Conservation (phyloP, 1,284 basidiomycete species). For the Boletus sp. region DNA sequence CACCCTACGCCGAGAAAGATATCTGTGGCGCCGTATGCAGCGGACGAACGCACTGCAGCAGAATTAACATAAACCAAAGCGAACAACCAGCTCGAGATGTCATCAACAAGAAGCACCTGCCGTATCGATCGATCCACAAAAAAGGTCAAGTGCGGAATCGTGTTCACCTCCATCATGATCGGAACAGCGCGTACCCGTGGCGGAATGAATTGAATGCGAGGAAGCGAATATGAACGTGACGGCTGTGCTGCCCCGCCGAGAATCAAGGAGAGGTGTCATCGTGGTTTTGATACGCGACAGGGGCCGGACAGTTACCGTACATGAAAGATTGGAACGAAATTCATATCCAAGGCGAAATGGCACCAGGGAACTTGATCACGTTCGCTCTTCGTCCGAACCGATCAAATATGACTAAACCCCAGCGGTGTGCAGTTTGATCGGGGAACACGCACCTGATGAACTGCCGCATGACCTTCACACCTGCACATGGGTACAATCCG, state of each 20-base stretch:
- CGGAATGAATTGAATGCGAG: slow-evolving; percentile 32
- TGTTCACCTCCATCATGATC: background rate
- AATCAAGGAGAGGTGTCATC: background rate
- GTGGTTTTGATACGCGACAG: slow-evolving; percentile 43
- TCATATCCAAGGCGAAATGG: background rate
- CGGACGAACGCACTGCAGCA: slow-evolving; percentile 34
- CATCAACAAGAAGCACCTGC: slow-evolving; percentile 35
- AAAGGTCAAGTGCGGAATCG: background rate
- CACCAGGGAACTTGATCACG: slow-evolving; percentile 30
- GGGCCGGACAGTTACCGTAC: slow-evolving; percentile 30
- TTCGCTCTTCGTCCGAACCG: slow-evolving; percentile 18
- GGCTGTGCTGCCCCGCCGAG: slow-evolving; percentile 31
- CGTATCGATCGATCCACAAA: slow-evolving; percentile 39
- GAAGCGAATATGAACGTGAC: slow-evolving; percentile 44
- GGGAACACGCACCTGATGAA: slow-evolving; percentile 36
- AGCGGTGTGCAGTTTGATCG: background rate
- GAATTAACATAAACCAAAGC: slow-evolving; percentile 37
- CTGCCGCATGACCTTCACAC: slow-evolving; percentile 12
- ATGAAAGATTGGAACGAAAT: background rate
- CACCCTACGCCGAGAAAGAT: background rate
- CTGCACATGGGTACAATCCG: background rate
- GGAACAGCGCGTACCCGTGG: slow-evolving; percentile 33
- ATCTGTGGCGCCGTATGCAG: slow-evolving; percentile 33
- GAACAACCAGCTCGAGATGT: slow-evolving; percentile 38
- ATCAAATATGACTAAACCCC: background rate